Conservation (phyloP, 352 stramenopile species). For the Globisporangium radiosum region DNA sequence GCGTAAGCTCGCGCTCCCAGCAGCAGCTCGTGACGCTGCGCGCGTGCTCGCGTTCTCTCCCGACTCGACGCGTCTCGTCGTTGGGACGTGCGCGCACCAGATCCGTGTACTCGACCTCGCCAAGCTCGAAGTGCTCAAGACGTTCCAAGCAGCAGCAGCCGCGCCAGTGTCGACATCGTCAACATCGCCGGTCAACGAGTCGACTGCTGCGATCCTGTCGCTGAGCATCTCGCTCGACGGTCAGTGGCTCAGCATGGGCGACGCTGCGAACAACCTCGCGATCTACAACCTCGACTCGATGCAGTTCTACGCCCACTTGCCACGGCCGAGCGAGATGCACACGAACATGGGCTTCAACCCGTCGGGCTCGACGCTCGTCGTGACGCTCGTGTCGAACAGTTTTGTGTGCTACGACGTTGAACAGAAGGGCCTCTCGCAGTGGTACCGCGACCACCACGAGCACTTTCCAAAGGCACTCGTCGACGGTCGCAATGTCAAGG, state of each 20-base stretch:
- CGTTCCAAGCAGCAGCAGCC: slow-evolving; percentile 38
- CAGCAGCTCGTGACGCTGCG: slow-evolving; percentile 32
- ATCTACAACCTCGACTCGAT: slow-evolving; percentile 87
- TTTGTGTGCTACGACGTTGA: slow-evolving; percentile 85
- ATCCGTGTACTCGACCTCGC: slow-evolving; percentile 69
- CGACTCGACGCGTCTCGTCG: slow-evolving; percentile 69
- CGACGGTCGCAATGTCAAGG: slow-evolving; percentile 72
- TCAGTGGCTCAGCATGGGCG: slow-evolving; percentile 71
- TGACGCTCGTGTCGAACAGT: slow-evolving; percentile 78
- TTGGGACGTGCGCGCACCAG: slow-evolving; percentile 55
- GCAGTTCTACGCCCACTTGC: slow-evolving; percentile 71
- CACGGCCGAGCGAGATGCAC: slow-evolving; percentile 62
- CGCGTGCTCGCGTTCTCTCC: slow-evolving; percentile 71
- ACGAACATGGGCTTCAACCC: slow-evolving; percentile 75
- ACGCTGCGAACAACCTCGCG: slow-evolving; percentile 59
- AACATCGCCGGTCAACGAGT: slow-evolving; percentile 3
- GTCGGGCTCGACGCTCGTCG: slow-evolving; percentile 66
- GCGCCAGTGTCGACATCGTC: not conserved
- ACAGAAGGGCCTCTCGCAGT: slow-evolving; percentile 66
- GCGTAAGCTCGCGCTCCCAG: slow-evolving; percentile 45
- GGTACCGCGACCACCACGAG: slow-evolving; percentile 64
- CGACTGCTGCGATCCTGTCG: slow-evolving; percentile 50
- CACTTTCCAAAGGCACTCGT: slow-evolving; percentile 68
- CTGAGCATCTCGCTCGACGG: slow-evolving; percentile 73
- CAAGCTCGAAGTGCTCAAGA: slow-evolving; percentile 71